phyloP scores from a whole-genome alignment of 1,139 yeast genomes.

The Blastobotrys illinoisensis region DNA sequence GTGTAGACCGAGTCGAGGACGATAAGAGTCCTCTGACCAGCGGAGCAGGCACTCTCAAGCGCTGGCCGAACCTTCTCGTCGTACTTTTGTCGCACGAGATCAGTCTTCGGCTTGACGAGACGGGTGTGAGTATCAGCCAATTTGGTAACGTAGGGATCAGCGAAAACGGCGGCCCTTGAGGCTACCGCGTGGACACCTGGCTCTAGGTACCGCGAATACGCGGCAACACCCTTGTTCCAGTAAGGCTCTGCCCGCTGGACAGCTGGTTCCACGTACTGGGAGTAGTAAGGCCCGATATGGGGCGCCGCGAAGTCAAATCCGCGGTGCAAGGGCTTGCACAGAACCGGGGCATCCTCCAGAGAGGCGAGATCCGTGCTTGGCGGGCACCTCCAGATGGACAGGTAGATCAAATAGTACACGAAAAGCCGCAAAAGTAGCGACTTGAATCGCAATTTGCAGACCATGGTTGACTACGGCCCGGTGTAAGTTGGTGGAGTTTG shows the following conservation, averaged over 20 bases:
- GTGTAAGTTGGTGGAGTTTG: not conserved
- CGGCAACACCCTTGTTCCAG: conserved; percentile 15
- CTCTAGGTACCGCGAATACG: conserved; percentile 17
- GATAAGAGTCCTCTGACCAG: conserved; percentile 8
- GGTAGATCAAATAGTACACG: conserved; percentile 25
- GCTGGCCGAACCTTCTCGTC: not conserved
- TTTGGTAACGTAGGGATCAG: conserved; percentile 15
- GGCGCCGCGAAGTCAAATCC: conserved; percentile 17
- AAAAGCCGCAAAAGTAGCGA: conserved; percentile 15
- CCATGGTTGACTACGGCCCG: not conserved
- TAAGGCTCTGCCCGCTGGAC: conserved; percentile 20
- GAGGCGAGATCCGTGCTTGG: conserved; percentile 12
- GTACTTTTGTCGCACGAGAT: conserved; percentile 2
- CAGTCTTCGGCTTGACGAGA: conserved; percentile 13
- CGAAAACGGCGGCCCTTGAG: conserved; percentile 6
- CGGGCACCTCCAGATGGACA: conserved; percentile 28
- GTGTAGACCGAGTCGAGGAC: conserved; percentile 5
- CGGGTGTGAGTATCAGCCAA: conserved; percentile 12
- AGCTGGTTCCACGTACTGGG: conserved; percentile 21
- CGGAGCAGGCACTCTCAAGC: conserved; percentile 8
- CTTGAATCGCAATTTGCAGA: not conserved
- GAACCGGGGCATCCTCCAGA: conserved; percentile 16
- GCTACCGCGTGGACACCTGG: conserved; percentile 15
- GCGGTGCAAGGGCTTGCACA: conserved; percentile 23
- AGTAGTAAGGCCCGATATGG: conserved; percentile 18